Conservation (phyloP, 139 green algal species). For the Mychonastes homosphaera region DNA sequence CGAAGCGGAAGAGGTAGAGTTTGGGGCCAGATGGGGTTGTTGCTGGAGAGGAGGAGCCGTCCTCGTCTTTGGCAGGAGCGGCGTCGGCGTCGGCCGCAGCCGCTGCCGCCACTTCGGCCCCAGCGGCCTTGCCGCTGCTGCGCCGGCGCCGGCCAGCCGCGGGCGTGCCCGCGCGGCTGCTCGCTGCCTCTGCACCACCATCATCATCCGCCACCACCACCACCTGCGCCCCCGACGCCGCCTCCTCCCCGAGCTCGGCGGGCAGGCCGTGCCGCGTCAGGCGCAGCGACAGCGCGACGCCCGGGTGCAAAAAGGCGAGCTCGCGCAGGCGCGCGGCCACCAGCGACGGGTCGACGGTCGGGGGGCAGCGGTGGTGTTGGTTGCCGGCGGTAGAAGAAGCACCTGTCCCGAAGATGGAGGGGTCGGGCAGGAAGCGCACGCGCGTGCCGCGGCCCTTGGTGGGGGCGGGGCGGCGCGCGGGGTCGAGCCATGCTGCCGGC, state of each 20-base stretch:
- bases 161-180: conserved; percentile 2
- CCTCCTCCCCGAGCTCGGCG: neutral
- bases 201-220: neutral
- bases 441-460: no score
- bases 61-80: no score
- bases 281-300: conserved; percentile 49
- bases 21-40: no score
- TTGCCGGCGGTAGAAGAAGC: no score
- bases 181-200: neutral
- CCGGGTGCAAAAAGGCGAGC: conserved; percentile 90
- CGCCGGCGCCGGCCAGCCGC: no score
- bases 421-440: no score
- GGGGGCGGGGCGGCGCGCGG: no score
- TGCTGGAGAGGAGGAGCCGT: no score
- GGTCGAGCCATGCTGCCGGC: no score
- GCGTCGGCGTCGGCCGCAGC: neutral
- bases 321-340: conserved; percentile 77
- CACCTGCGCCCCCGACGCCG: neutral
- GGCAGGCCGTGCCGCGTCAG: conserved; percentile 1
- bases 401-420: no score
- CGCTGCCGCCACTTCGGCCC: neutral
- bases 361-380: no score
- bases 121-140: conserved; percentile 3
- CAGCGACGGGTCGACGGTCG: conserved; percentile 68
- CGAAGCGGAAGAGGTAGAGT: conserved; percentile 63